phyloP scores from a whole-genome alignment of 306 rosid genomes.

The Begonia masoniana region DNA sequence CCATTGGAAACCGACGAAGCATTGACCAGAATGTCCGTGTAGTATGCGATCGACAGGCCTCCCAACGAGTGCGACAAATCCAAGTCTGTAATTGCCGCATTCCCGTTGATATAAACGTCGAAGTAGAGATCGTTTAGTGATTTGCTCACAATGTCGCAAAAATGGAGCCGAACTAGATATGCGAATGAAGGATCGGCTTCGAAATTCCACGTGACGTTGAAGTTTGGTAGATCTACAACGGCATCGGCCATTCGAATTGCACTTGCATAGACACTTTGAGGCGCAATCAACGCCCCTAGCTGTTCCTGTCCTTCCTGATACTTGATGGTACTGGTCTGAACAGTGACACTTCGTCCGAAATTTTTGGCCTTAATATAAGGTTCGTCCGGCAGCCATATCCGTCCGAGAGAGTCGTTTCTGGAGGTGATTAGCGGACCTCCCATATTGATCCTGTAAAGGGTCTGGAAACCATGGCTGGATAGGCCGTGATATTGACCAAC shows the following conservation, averaged over 20 bases:
- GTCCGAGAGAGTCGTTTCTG: constrained; percentile 26
- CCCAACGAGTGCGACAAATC: constrained; percentile 29
- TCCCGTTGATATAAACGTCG: constrained; percentile 34
- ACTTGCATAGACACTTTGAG: constrained; percentile 27
- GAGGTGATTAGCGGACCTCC: constrained; percentile 34
- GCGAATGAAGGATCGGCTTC: constrained; percentile 19
- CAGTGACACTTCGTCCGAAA: constrained; percentile 6
- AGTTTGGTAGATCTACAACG: constrained; percentile 13
- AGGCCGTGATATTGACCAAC: constrained; percentile 12
- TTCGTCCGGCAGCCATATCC: constrained; percentile 24
- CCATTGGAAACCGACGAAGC: constrained; percentile 19
- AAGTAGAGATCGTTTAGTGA: constrained; percentile 20
- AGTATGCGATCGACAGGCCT: constrained; percentile 23
- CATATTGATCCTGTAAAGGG: constrained; percentile 20
- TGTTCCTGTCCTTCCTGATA: constrained; percentile 11
- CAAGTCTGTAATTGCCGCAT: constrained; percentile 25
- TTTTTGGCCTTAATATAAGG: constrained; percentile 6
- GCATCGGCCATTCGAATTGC: constrained; percentile 28
- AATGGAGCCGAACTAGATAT: constrained; percentile 27
- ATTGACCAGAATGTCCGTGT: constrained; percentile 33
- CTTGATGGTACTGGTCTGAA: constrained; percentile 6
- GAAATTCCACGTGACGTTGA: constrained; percentile 34
- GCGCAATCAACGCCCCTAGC: constrained; percentile 17
- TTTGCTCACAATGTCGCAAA: constrained; percentile 35
- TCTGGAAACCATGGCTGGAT: constrained; percentile 15